Evolutionary conservation across 352 stramenopile species (phyloP).

Genomic region (Pythium vanterpoolii): DNA sequence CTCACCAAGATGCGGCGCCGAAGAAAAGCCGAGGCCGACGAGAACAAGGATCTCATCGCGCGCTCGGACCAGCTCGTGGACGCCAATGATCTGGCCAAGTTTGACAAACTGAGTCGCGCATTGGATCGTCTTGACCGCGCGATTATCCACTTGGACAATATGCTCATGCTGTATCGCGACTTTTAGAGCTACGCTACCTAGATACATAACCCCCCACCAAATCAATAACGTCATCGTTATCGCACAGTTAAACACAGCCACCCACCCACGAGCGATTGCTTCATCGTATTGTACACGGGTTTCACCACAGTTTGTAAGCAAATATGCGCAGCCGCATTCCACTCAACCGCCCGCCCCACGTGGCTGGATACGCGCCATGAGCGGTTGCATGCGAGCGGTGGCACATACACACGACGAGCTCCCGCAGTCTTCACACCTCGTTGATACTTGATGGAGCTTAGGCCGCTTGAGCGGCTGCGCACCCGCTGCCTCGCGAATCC

Average conservation of each 20-base stretch:
- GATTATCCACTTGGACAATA: constrained; percentile 79
- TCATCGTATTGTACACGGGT: too few relatives aligned
- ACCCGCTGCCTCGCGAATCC: neutral
- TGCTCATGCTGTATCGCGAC: constrained; percentile 88
- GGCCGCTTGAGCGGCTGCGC: constrained; percentile 45
- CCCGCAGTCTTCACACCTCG: constrained; percentile 24
- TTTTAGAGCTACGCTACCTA: too few relatives aligned
- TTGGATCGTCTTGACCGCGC: constrained; percentile 82
- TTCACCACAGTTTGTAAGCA: too few relatives aligned
- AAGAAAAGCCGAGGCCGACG: constrained; percentile 72
- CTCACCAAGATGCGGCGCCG: constrained; percentile 67
- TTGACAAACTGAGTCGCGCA: constrained; percentile 81
- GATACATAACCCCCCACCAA: too few relatives aligned
- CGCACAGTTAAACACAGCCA: too few relatives aligned
- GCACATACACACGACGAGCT: constrained; percentile 35
- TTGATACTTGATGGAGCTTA: constrained; percentile 22
- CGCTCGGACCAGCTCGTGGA: constrained; percentile 86
- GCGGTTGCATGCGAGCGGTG: constrained; percentile 37
- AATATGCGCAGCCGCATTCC: too few relatives aligned
- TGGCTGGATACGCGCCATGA: constrained; percentile 27
- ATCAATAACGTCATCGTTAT: too few relatives aligned
- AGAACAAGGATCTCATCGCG: constrained; percentile 87
- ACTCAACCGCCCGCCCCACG: too few relatives aligned
- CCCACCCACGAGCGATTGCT: too few relatives aligned
- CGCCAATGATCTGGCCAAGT: constrained; percentile 81